Conservation (phyloP, 768 basidiomycete genomes). For the Paxillus involutus region DNA sequence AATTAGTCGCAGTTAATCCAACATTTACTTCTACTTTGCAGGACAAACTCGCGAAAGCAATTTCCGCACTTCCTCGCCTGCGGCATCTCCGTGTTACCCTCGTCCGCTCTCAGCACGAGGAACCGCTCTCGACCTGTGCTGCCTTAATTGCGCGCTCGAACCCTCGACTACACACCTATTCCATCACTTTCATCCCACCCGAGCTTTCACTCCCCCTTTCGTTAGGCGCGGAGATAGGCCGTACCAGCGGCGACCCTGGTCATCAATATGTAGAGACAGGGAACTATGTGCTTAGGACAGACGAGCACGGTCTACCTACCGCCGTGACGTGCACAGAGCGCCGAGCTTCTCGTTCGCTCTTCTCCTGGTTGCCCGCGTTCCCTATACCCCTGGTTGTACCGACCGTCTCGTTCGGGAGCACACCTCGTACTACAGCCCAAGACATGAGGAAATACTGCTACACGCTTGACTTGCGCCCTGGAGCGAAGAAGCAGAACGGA, state of each 20-base stretch:
- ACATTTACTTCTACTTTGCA: conserved; percentile 3
- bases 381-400: conserved; percentile 29
- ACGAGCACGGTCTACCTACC: conserved; percentile 64
- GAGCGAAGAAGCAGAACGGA: conserved; percentile 40
- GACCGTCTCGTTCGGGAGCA: neutral
- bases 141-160: conserved; percentile 62
- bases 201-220: conserved; percentile 50
- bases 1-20: neutral
- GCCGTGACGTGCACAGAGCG: conserved; percentile 53
- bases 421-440: conserved; percentile 31
- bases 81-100: conserved; percentile 62
- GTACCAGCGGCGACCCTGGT: conserved; percentile 26
- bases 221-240: conserved; percentile 43
- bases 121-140: conserved; percentile 56
- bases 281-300: conserved; percentile 55
- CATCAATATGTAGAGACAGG: conserved; percentile 41
- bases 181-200: conserved; percentile 63
- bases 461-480: conserved; percentile 30
- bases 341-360: conserved; percentile 24
- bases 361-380: conserved; percentile 28
- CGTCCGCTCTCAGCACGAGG: conserved; percentile 67
- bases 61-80: conserved; percentile 62
- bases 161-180: conserved; percentile 65
- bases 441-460: conserved; percentile 23
- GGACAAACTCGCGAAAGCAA: conserved; percentile 53